These are phyloP conservation scores for Hymenotorrendiella dingleyae DNA, from an alignment of 2,329 filamentous ascomycete species.

Conservation along the genomic window DNA sequence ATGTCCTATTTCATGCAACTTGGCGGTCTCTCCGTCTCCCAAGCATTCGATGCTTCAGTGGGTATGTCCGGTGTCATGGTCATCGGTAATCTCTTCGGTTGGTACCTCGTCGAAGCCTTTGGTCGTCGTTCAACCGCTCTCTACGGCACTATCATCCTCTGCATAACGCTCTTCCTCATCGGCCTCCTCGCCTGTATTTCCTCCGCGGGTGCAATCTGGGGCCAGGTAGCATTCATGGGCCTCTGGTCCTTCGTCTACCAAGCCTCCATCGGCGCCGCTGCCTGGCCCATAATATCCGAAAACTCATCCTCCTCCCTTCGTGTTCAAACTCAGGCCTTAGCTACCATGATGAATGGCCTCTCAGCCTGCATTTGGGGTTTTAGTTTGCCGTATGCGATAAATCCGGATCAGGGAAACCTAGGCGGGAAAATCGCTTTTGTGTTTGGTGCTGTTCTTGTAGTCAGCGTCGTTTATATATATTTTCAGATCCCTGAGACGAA, in stretches of 20 bases:
- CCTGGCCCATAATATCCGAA: constrained; percentile 39
- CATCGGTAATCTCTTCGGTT: constrained; percentile 50
- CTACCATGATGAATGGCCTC: constrained; percentile 18
- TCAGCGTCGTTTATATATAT: constrained; percentile 35
- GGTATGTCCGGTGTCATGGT: constrained; percentile 57
- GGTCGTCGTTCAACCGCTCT: constrained; percentile 59
- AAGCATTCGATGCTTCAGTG: constrained; percentile 54
- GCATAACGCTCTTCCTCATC: constrained; percentile 45
- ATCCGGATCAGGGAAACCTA: constrained; percentile 31
- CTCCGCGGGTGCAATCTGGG: constrained; percentile 25
- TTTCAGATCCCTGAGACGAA: constrained; percentile 39
- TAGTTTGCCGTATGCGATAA: constrained; percentile 29
- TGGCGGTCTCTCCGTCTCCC: constrained; percentile 52
- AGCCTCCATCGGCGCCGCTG: constrained; percentile 32
- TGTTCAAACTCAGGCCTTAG: constrained; percentile 21
- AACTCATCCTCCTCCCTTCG: constrained; percentile 39
- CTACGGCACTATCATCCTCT: constrained; percentile 48
- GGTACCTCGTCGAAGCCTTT: constrained; percentile 56
- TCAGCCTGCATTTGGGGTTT: constrained; percentile 16
- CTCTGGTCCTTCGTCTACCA: constrained; percentile 23
- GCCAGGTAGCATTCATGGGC: constrained; percentile 6
- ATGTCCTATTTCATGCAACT: constrained; percentile 55
- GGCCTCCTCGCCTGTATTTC: constrained; percentile 31
- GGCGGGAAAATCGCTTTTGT: constrained; percentile 28
- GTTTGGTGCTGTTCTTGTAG: constrained; percentile 24